Conservation (phyloP, 371 early-diverging fungal species). For the Lichtheimia corymbifera region DNA sequence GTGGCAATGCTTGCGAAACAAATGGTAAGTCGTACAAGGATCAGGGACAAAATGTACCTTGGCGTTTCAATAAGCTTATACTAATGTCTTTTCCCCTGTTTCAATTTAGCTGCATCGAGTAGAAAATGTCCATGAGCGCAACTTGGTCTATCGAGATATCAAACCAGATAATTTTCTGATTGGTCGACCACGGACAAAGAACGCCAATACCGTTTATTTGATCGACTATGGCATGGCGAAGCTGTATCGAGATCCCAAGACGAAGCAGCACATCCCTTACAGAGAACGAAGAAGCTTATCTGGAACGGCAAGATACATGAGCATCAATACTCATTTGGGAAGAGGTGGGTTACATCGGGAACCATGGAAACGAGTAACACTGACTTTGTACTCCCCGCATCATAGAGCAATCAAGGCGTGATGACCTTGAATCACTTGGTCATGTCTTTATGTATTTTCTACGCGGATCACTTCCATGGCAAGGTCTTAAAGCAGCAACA, state of each 20-base stretch:
- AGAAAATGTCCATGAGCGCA: slow-evolving; percentile 94
- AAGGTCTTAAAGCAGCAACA: slow-evolving; percentile 88
- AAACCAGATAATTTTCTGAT: slow-evolving; percentile 99
- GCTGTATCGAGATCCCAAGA: slow-evolving; percentile 84
- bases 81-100: not conserved
- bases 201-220: slow-evolving; percentile 63
- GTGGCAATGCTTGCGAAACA: slow-evolving; percentile 96
- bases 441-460: slow-evolving; percentile 96
- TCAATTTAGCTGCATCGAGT: slow-evolving; percentile 73
- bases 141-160: slow-evolving; percentile 98
- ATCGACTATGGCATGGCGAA: slow-evolving; percentile 97
- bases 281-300: slow-evolving; percentile 85
- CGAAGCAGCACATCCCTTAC: slow-evolving; percentile 88
- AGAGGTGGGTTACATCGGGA: slow-evolving; percentile 37
- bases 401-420: slow-evolving; percentile 90
- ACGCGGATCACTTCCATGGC: slow-evolving; percentile 94
- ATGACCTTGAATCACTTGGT: slow-evolving; percentile 94
- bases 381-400: not conserved
- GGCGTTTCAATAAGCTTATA: not conserved
- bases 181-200: slow-evolving; percentile 70
- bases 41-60: not conserved
- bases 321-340: slow-evolving; percentile 93
- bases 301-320: slow-evolving; percentile 96
- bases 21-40: slow-evolving; percentile 66
- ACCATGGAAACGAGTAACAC: not conserved